Evolutionary conservation across 2,329 filamentous ascomycete species (phyloP).

Genomic region (Diaporthe sp.): DNA sequence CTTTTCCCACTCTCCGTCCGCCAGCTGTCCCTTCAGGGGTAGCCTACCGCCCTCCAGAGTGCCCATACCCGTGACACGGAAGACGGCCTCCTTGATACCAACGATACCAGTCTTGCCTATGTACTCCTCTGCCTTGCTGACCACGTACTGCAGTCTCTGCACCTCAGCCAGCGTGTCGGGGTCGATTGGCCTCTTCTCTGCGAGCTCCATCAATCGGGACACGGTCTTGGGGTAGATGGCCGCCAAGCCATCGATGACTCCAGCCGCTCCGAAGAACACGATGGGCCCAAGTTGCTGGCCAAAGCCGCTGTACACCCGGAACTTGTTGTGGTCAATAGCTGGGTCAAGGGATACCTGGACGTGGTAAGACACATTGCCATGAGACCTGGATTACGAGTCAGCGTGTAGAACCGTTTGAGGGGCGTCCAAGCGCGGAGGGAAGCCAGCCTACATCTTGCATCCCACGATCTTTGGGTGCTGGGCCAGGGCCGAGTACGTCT

Average conservation of each 20-base stretch:
- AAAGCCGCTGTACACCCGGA: slow-evolving; percentile 75
- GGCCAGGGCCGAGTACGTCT: slow-evolving; percentile 70
- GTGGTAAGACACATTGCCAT: slow-evolving; percentile 75
- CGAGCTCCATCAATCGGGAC: slow-evolving; percentile 67
- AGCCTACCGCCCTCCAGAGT: slow-evolving; percentile 70
- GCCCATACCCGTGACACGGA: slow-evolving; percentile 69
- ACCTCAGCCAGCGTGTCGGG: slow-evolving; percentile 62
- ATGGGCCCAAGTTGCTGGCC: slow-evolving; percentile 77
- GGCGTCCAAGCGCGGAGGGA: neutral
- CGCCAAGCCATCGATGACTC: slow-evolving; percentile 76
- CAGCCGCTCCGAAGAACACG: slow-evolving; percentile 73
- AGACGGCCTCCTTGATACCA: slow-evolving; percentile 75
- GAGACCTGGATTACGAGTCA: slow-evolving; percentile 56
- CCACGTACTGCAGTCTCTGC: slow-evolving; percentile 71
- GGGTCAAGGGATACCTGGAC: slow-evolving; percentile 74
- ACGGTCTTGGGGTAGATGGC: slow-evolving; percentile 76
- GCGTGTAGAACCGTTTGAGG: neutral
- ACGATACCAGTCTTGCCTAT: slow-evolving; percentile 73
- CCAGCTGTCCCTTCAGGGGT: slow-evolving; percentile 69
- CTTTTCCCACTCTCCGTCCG: slow-evolving; percentile 68
- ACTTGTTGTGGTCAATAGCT: slow-evolving; percentile 71
- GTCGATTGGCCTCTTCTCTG: slow-evolving; percentile 48
- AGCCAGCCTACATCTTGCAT: slow-evolving; percentile 68
- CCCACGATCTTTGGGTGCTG: slow-evolving; percentile 76
- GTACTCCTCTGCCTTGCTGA: slow-evolving; percentile 73